Evolutionary conservation across 2,329 filamentous ascomycete genomes (phyloP).

Genomic region (Penicillium sp.): DNA sequence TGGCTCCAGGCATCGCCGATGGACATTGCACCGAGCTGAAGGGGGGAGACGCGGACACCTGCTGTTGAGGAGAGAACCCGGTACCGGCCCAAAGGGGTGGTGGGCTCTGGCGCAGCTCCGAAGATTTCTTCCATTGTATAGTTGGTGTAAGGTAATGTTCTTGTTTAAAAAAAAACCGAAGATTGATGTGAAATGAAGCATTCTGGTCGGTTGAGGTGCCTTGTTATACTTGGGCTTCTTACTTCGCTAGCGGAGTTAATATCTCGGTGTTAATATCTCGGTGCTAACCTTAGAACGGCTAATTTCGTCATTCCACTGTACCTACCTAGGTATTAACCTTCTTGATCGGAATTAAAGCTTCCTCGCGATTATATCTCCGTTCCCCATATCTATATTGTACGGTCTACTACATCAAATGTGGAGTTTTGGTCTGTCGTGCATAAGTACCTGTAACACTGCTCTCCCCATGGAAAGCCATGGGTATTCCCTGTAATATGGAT

Average conservation of each 20-base stretch:
- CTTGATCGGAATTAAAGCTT: not conserved
- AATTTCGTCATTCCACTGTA: not conserved
- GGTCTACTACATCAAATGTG: not conserved
- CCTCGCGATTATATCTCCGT: not conserved
- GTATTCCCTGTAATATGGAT: not conserved
- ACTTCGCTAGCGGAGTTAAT: conserved; percentile 1
- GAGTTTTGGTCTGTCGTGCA: not conserved
- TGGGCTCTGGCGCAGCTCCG: conserved; percentile 48
- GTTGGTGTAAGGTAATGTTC: not conserved
- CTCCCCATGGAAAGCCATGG: not conserved
- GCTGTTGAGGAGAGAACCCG: conserved; percentile 65
- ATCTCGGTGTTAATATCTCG: not conserved
- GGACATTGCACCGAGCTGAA: conserved; percentile 46
- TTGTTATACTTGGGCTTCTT: not conserved
- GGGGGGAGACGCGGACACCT: conserved; percentile 63
- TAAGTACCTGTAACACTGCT: not conserved
- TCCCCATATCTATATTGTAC: not conserved
- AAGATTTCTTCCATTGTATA: conserved; percentile 31
- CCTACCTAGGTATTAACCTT: too few species aligned
- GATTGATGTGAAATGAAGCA: not conserved
- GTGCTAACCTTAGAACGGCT: not conserved
- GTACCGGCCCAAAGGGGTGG: conserved; percentile 62
- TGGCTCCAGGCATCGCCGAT: conserved; percentile 43
- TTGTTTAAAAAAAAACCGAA: too few species aligned
- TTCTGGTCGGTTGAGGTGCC: not conserved